Evolutionary conservation across 1,284 basidiomycete genomes (phyloP).

Genomic region (Irpex rosettiformis): DNA sequence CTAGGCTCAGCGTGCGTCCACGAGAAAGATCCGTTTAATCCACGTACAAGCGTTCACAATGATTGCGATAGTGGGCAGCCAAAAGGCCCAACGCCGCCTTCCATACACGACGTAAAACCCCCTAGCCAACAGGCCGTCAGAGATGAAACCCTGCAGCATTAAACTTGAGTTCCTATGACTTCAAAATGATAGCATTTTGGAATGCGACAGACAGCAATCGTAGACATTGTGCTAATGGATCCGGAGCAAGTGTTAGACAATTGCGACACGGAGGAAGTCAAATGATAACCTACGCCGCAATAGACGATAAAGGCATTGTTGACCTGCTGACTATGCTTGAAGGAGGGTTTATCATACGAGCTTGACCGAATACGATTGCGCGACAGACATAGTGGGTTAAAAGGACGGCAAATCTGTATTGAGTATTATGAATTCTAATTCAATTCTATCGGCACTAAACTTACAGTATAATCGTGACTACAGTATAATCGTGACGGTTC

Average conservation of each 20-base stretch:
- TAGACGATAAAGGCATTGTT: slow-evolving; percentile 9
- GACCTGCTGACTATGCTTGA: slow-evolving; percentile 3
- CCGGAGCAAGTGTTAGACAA: not conserved
- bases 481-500: slow-evolving; percentile 17
- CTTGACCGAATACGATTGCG: slow-evolving; percentile 8
- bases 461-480: slow-evolving; percentile 17
- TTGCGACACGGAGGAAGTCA: not conserved
- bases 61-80: slow-evolving; percentile 17
- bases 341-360: slow-evolving; percentile 4
- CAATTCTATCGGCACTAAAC: not conserved
- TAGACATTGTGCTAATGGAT: slow-evolving; percentile 16
- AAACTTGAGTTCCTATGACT: not conserved
- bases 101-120: slow-evolving; percentile 23
- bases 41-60: slow-evolving; percentile 19
- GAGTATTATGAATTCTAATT: not conserved
- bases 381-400: slow-evolving; percentile 10
- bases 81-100: slow-evolving; percentile 18
- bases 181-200: not conserved
- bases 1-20: not conserved
- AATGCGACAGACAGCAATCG: slow-evolving; percentile 14
- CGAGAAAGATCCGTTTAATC: not conserved
- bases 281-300: slow-evolving; percentile 11
- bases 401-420: slow-evolving; percentile 7
- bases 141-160: slow-evolving; percentile 18
- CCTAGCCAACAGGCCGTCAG: slow-evolving; percentile 24